Evolutionary conservation across 805 yeast species (phyloP).

Genomic region (Barnettozyma salicaria): DNA sequence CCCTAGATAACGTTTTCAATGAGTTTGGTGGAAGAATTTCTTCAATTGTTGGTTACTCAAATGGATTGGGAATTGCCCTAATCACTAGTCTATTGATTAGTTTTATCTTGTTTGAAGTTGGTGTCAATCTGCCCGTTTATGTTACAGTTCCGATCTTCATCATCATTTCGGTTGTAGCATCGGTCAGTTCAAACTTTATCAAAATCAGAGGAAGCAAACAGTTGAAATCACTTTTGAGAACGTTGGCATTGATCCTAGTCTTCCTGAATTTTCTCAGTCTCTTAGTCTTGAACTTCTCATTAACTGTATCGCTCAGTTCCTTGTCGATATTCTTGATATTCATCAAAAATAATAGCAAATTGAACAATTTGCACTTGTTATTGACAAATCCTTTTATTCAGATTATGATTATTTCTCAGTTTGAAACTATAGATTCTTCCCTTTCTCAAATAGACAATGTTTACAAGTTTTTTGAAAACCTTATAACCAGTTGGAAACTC

Average conservation of each 20-base stretch:
- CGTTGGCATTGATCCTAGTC: slow-evolving; percentile 49
- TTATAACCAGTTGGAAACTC: slow-evolving; percentile 59
- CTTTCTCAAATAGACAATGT: slow-evolving; percentile 19
- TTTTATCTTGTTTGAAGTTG: slow-evolving; percentile 21
- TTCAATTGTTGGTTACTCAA: slow-evolving; percentile 11
- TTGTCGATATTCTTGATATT: slow-evolving; percentile 72
- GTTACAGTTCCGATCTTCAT: slow-evolving; percentile 15
- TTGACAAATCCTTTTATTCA: slow-evolving; percentile 49
- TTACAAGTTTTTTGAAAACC: slow-evolving; percentile 35
- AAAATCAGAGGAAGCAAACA: slow-evolving; percentile 10
- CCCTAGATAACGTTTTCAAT: slow-evolving; percentile 51
- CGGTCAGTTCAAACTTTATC: slow-evolving; percentile 20
- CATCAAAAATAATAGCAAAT: slow-evolving; percentile 25
- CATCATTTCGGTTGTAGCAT: slow-evolving; percentile 12
- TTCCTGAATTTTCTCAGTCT: slow-evolving; percentile 68
- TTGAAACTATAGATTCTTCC: slow-evolving; percentile 20
- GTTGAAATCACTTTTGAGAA: slow-evolving; percentile 28
- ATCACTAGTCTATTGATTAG: slow-evolving; percentile 29
- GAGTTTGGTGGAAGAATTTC: slow-evolving; percentile 10
- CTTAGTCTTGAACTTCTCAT: slow-evolving; percentile 76
- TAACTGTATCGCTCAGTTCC: slow-evolving; percentile 67
- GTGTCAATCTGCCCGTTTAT: slow-evolving; percentile 16
- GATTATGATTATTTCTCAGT: slow-evolving; percentile 27
- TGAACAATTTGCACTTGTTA: slow-evolving; percentile 33
- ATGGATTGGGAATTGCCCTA: slow-evolving; percentile 28